Conservation (phyloP, 495 filamentous ascomycete species). For the Daldinia concentrica region DNA sequence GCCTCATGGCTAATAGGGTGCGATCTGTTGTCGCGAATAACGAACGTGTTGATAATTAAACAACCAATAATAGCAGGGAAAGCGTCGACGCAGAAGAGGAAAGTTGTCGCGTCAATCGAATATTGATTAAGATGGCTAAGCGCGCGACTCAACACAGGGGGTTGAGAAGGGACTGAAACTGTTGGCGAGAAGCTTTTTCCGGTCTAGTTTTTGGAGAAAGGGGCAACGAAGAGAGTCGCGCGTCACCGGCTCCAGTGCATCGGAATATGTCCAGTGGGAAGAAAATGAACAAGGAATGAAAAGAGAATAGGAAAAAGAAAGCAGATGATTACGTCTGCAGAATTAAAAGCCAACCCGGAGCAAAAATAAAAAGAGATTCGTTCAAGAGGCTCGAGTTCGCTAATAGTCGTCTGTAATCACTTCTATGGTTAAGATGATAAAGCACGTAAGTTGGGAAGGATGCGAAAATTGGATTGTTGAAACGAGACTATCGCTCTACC, state of each 20-base stretch:
- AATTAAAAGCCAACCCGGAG: slow-evolving; percentile 36
- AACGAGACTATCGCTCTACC: slow-evolving; percentile 32
- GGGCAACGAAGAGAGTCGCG: slow-evolving; percentile 31
- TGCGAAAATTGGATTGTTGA: slow-evolving; percentile 42
- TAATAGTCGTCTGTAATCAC: slow-evolving; percentile 36
- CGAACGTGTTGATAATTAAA: slow-evolving; percentile 26
- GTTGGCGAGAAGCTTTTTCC: slow-evolving; percentile 20
- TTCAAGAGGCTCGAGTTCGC: slow-evolving; percentile 38
- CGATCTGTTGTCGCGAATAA: slow-evolving; percentile 36
- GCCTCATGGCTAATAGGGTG: slow-evolving; percentile 44
- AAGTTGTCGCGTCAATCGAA: slow-evolving; percentile 8
- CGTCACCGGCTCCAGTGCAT: slow-evolving; percentile 43
- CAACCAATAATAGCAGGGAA: slow-evolving; percentile 11
- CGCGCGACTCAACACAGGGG: slow-evolving; percentile 14
- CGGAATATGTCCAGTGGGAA: slow-evolving; percentile 43
- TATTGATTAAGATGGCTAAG: slow-evolving; percentile 22
- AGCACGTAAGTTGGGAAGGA: slow-evolving; percentile 27
- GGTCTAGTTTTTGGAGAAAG: slow-evolving; percentile 28
- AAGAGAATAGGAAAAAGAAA: slow-evolving; percentile 15
- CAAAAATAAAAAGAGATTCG: slow-evolving; percentile 27
- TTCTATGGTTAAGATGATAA: slow-evolving; percentile 41
- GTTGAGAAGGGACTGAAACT: slow-evolving; percentile 5
- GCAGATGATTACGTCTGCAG: slow-evolving; percentile 33
- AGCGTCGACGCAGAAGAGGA: slow-evolving; percentile 2
- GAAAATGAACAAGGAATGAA: slow-evolving; percentile 30